phyloP scores from a whole-genome alignment of 208 protist species.

The Porcisia deanei region DNA sequence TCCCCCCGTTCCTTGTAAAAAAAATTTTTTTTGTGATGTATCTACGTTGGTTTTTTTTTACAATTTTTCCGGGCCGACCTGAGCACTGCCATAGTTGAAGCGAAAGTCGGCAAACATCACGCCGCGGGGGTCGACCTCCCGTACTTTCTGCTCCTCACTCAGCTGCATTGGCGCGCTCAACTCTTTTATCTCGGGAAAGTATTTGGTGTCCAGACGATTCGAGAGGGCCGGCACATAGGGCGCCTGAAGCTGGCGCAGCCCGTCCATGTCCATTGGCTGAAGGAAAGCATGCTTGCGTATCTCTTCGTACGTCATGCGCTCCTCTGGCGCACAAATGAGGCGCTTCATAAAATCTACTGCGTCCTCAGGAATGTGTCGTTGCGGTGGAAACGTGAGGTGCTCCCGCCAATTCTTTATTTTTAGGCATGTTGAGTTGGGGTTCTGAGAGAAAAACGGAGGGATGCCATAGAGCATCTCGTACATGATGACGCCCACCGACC shows the following conservation, averaged over 20 bases:
- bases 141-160: slow-evolving; percentile 55
- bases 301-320: slow-evolving; percentile 77
- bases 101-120: slow-evolving; percentile 91
- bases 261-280: slow-evolving; percentile 59
- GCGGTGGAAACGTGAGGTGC: slow-evolving; percentile 87
- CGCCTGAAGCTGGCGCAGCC: slow-evolving; percentile 56
- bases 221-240: slow-evolving; percentile 73
- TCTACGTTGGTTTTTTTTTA: slow-evolving; percentile 1
- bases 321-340: slow-evolving; percentile 85
- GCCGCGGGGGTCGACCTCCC: slow-evolving; percentile 80
- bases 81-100: slow-evolving; percentile 55
- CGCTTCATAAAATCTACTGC: slow-evolving; percentile 93
- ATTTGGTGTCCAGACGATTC: slow-evolving; percentile 81
- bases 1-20: too few species aligned
- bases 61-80: slow-evolving; percentile 12
- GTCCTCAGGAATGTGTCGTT: slow-evolving; percentile 78
- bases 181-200: slow-evolving; percentile 88
- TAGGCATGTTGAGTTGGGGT: slow-evolving; percentile 89
- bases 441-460: slow-evolving; percentile 95
- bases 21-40: too few species aligned
- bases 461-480: slow-evolving; percentile 97
- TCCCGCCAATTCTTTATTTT: slow-evolving; percentile 95
- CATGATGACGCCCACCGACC: slow-evolving; percentile 98
- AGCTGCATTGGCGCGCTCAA: slow-evolving; percentile 29
- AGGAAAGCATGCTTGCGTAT: slow-evolving; percentile 90